Base-by-base conservation (phyloP, 225 moss, liverwort and hornwort species). In the Ulota crispa region DNA sequence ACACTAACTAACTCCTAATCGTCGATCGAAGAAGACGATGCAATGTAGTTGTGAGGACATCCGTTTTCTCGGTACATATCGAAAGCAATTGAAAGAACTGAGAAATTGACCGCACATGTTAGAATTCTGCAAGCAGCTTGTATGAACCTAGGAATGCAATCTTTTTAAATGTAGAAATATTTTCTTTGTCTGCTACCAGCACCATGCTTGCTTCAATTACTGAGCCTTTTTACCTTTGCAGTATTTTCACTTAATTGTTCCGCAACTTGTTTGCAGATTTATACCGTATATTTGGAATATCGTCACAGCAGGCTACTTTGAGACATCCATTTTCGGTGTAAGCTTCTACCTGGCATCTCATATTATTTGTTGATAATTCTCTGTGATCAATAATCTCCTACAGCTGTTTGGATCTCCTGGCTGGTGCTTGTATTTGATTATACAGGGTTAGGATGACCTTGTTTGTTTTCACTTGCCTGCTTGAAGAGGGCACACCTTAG, bases 221-320 rank as follows among this genome's bases (percentile, higher is more conserved):
- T 54, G 32, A 61, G 62, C 7, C 21, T 85, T 54, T 31, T 11
- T 30, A n/a, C 34, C 15, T 45, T 78, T 61, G 63, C 54, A 66
- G 64, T 50, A 18, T 20, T 30, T 54, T 80, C 34, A 3, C 18
- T 83, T 52, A 50, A 0, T 26, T 70, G 71, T 63, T 32, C 36
- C 52, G 20, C 18, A 21, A 21, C 20, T 73, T 43, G 24, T 68
- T 72, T 88, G 81, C 88, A 86, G 88, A 73, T 92, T 91, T 23
- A 95, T 95, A 55, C 95, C 95, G 14, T 95, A 92, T 69, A 82
- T 86, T 11, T 95, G 94, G 92, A 95, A 93, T 75, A 62, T 95
- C 31, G 20, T 94, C 79, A 94, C 95, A 24, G 92, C 91, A 36
- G 92, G 91, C 26, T 94, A 85, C 75, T 83, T 94, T 43, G 94